Conservation (phyloP, 768 basidiomycete species). For the Leccinum incarnatum region DNA sequence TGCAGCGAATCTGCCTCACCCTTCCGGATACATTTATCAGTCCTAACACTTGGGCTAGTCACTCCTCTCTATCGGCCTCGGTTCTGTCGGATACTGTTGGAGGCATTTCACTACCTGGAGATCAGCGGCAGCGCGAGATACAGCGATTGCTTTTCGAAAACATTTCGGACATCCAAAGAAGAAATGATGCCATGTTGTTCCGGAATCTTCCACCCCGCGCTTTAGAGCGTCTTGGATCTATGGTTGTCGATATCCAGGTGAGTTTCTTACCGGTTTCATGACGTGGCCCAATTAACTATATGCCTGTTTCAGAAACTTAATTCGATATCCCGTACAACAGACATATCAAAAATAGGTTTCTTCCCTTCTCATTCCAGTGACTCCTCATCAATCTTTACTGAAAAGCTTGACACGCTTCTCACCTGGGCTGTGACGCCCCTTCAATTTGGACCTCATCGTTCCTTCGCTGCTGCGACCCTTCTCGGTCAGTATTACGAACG, state of each 20-base stretch:
- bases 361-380: conserved; percentile 46
- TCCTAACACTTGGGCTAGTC: conserved; percentile 62
- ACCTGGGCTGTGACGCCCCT: conserved; percentile 80
- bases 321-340: conserved; percentile 65
- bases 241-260: conserved; percentile 54
- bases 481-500: conserved; percentile 61
- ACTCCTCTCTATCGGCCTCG: conserved; percentile 38
- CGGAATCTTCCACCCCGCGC: conserved; percentile 60
- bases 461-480: conserved; percentile 70
- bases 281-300: not conserved
- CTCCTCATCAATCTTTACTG: conserved; percentile 46
- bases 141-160: conserved; percentile 52
- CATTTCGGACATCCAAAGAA: conserved; percentile 64
- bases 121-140: conserved; percentile 40
- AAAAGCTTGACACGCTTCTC: conserved; percentile 70
- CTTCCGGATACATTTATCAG: conserved; percentile 73
- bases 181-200: conserved; percentile 83
- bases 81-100: conserved; percentile 46
- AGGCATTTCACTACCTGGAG: conserved; percentile 11
- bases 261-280: not conserved
- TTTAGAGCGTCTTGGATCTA: conserved; percentile 57
- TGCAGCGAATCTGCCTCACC: conserved; percentile 66
- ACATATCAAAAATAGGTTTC: conserved; percentile 55
- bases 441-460: conserved; percentile 81
- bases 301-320: conserved; percentile 59